These are phyloP conservation scores for Calonectria hongkongensis DNA, from an alignment of 2,329 filamentous ascomycete species.

Conservation along the genomic window DNA sequence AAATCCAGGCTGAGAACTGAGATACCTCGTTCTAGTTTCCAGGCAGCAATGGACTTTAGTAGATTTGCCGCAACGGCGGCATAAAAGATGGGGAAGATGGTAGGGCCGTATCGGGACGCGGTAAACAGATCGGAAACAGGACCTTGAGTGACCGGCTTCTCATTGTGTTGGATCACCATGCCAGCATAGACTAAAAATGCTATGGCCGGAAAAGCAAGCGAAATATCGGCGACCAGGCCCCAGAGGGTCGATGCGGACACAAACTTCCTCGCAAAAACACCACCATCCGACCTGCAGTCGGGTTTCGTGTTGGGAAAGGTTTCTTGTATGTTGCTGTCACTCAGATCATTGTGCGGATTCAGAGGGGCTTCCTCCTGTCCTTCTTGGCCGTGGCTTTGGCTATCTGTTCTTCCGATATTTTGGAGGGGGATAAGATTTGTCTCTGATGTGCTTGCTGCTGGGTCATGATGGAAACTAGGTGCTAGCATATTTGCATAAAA, in stretches of 20 bases:
- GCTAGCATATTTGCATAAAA: background rate
- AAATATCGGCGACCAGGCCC: slow-evolving; percentile 11
- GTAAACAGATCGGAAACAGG: slow-evolving; percentile 10
- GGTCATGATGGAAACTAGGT: background rate
- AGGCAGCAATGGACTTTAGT: slow-evolving; percentile 25
- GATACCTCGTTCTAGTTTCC: slow-evolving; percentile 34
- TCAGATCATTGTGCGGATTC: too few species aligned
- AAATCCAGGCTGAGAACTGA: slow-evolving; percentile 30
- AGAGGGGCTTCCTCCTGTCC: background rate
- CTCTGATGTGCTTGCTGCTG: background rate
- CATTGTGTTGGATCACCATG: slow-evolving; percentile 8
- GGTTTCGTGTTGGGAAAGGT: background rate
- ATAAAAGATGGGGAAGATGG: slow-evolving; percentile 34
- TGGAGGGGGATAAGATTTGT: background rate
- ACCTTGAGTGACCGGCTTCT: background rate
- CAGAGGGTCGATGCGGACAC: background rate
- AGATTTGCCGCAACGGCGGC: slow-evolving; percentile 33
- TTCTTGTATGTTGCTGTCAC: background rate
- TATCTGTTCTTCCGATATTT: background rate
- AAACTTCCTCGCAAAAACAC: too few species aligned
- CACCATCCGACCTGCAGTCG: too few species aligned
- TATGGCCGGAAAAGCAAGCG: slow-evolving; percentile 26
- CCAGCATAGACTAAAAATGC: slow-evolving; percentile 29
- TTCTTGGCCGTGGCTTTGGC: background rate
- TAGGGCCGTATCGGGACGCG: slow-evolving; percentile 26